phyloP scores from a whole-genome alignment of 257 asterid genomes.

The Cordia subcordata region DNA sequence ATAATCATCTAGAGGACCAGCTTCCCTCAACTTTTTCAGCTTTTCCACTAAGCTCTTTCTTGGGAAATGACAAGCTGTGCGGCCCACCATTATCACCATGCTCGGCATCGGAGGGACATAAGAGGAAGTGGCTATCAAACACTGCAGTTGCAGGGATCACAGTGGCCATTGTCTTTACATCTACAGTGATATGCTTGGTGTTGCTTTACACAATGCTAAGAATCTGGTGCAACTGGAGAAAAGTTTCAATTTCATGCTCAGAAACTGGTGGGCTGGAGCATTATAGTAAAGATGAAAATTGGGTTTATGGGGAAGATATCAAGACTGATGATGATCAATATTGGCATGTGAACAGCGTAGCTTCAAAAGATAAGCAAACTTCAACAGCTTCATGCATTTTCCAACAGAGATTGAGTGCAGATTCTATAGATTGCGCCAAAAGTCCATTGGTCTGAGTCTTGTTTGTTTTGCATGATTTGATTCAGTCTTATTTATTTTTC shows the following conservation, averaged over 20 bases:
- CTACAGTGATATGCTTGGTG: constrained; percentile 68
- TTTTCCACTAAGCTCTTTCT: constrained; percentile 57
- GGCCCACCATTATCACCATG: constrained; percentile 73
- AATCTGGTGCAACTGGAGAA: constrained; percentile 91
- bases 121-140: constrained; percentile 45
- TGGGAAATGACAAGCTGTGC: constrained; percentile 48
- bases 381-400: constrained; percentile 45
- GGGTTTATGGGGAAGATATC: constrained; percentile 62
- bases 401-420: constrained; percentile 33
- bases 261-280: constrained; percentile 36
- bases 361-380: constrained; percentile 29
- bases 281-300: constrained; percentile 43
- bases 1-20: constrained; percentile 53
- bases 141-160: constrained; percentile 54
- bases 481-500: not conserved
- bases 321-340: constrained; percentile 45
- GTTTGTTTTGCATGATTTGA: not conserved
- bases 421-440: constrained; percentile 25
- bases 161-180: constrained; percentile 76
- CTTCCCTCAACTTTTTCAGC: constrained; percentile 58
- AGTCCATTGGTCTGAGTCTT: constrained; percentile 24
- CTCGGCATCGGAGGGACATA: constrained; percentile 22
- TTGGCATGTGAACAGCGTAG: constrained; percentile 43
- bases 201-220: constrained; percentile 67
- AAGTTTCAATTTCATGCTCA: constrained; percentile 72